Evolutionary conservation across 805 yeast species (phyloP), one percentile per base, ranked within the genome.

Genomic region (Helenozyma baotianmanensis): DNA sequence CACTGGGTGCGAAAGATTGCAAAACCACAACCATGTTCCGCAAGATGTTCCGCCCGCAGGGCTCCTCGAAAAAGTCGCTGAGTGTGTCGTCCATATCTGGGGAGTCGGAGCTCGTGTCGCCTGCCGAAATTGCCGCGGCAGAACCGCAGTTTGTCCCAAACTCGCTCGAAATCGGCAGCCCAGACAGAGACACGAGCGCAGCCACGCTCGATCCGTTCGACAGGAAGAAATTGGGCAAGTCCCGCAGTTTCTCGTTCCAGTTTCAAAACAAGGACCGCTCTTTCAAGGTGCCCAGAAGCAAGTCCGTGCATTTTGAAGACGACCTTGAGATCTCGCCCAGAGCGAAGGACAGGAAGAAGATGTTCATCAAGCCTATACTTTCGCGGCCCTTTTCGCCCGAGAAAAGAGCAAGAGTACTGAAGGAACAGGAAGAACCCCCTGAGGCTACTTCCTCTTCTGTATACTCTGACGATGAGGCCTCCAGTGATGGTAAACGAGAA

Each of bases 271-370:
- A 24, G 9, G 27, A 22, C 4, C 11, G 21, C 13, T 31, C 30
- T 4, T 18, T 18, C 10, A 4, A 28, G 6, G 6, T 42, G 10
- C 42, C 45, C 9, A 30, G 39, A 23, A 43, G 47, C 31, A 40
- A 42, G 30, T 43, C 47, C 11, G 47, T 43, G 10, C 47, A 43
- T 27, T 43, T 43, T 21, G 47, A 43, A 10, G 45, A 43, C 10
- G 29, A 38, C 15, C 29, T 40, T 24, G 29, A 36, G 23, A 40
- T 38, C 14, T 33, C 19, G 28, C 33, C n/a, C 13, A 12, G 15
- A 24, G 17, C 16, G 9, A 19, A 9, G 9, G 21, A 6, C 21
- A 19, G 6, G 21, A 19, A 19, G 19, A 30, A 15, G 12, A 18
- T 11, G 23, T 18, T 3, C 28, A 18, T n/a, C n/a, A n/a, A n/a